Base-by-base conservation (phyloP, 2,329 filamentous ascomycete species). In the Colletotrichum shisoi region DNA sequence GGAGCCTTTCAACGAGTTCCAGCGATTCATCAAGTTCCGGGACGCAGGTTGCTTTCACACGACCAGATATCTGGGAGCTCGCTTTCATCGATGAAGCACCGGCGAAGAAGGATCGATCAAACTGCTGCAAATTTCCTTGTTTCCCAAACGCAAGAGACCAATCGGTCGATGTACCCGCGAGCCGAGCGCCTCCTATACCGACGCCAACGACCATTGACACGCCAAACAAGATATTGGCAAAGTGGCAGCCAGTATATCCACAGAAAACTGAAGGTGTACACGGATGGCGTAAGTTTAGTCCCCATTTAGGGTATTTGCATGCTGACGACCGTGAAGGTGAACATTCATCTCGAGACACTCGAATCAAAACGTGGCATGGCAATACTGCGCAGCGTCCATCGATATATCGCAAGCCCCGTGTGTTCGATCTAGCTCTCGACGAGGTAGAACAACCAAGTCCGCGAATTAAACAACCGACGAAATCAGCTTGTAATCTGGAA, bases 61-160 rank as follows among this genome's bases (percentile, higher is more conserved):
- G 70, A 1, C 69, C 73, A 3, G 71, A 72, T 34, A 71, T 76
- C 57, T 77, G 76, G 74, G 76, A 75, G 62, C 72, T 73, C 57
- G 73, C 76, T 7, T 71, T 79, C 39, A 73, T 77, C 39, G 75
- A 78, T 13, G 73, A 77, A 49, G 70, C 70, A 17, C 72, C 74
- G 5, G 46, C 61, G 31, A 69, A 70, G 52, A 73, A 70, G 13
- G 70, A 71, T 24, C 73, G 63, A 53, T 57, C 68, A n/a, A 49
- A 63, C 17, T 42, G 62, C 11, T 68, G 63, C 27, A 57, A 57
- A 4, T 1, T 66, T 8, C 45, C 63, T 12, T 68, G 66, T 27
- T 68, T 68, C 15, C 34, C 57, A 9, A 46, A 40, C 4, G 34
- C 40, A n/a, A 60, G 57, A 17, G 42, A 62, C 2, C 49, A 61